Evolutionary conservation across 208 protist species (phyloP).

Genomic region (Kentomonas sorsogonicus): DNA sequence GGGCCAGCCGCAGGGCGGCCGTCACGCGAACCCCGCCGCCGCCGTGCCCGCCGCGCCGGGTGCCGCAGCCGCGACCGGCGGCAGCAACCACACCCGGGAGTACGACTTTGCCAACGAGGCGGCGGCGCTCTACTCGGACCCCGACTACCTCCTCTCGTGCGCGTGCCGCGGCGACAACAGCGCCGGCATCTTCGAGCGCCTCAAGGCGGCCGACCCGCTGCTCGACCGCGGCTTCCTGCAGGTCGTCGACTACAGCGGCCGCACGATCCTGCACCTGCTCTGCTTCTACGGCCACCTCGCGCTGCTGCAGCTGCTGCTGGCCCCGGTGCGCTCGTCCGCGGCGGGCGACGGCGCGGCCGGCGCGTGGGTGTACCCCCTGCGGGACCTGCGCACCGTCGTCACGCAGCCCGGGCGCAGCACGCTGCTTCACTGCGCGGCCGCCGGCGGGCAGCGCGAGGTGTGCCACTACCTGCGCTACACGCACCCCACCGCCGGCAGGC

Average conservation of each 20-base stretch:
- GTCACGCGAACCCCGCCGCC: no score
- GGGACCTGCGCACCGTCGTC: conserved; percentile 48
- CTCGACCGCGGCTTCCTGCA: conserved; percentile 56
- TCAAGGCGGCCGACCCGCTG: conserved; percentile 54
- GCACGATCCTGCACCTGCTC: conserved; percentile 69
- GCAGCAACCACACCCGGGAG: background rate
- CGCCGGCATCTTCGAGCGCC: conserved; percentile 33
- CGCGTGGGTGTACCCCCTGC: conserved; percentile 11
- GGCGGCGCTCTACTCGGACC: conserved; percentile 28
- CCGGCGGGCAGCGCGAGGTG: conserved; percentile 42
- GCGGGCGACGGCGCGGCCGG: background rate
- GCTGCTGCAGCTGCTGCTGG: conserved; percentile 60
- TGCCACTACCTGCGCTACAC: conserved; percentile 66
- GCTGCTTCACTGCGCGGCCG: conserved; percentile 67
- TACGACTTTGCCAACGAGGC: conserved; percentile 4
- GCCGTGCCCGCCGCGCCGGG: background rate
- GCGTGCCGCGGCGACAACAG: no score
- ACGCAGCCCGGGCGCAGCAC: conserved; percentile 59
- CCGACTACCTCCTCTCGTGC: conserved; percentile 33
- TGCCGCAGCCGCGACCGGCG: background rate
- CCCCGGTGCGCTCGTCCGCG: conserved; percentile 22
- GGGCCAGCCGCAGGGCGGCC: no score
- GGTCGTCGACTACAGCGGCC: conserved; percentile 69
- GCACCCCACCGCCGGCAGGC: conserved; percentile 28
- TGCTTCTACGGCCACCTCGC: conserved; percentile 69